phyloP scores from a whole-genome alignment of 1,139 yeast genomes.

The Saccharomycopsis crataegensis region DNA sequence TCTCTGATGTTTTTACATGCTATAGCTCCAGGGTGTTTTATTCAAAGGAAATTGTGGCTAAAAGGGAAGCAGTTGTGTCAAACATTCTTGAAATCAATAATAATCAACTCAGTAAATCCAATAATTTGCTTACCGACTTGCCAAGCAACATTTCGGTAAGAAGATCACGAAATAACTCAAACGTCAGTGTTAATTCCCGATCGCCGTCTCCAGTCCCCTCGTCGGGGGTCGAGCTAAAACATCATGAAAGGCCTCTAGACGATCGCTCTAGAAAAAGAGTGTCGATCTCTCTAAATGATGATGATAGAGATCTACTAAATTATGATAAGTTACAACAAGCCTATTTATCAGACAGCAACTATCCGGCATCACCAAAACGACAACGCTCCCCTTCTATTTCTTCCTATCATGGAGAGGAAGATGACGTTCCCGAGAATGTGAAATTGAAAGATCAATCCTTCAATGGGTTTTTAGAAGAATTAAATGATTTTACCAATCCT shows the following conservation, averaged over 20 bases:
- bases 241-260: neutral
- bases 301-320: neutral
- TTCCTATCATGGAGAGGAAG: neutral
- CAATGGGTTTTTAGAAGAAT: no score
- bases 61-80: neutral
- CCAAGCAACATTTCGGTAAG: constrained; percentile 8
- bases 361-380: constrained; percentile 12
- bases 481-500: no score
- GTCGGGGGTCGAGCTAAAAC: neutral
- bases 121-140: neutral
- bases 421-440: neutral
- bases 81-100: constrained; percentile 7
- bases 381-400: constrained; percentile 10
- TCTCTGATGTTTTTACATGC: constrained; percentile 5
- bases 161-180: constrained; percentile 11
- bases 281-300: constrained; percentile 8
- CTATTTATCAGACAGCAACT: constrained; percentile 2
- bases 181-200: neutral
- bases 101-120: neutral
- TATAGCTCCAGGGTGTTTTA: constrained; percentile 12
- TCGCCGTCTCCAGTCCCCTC: neutral
- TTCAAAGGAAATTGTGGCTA: neutral
- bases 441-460: no score
- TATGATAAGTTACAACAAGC: neutral
- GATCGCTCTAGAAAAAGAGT: constrained; percentile 6